Evolutionary conservation across 2,329 filamentous ascomycete species (phyloP), one percentile per base, ranked within the genome.

Genomic region (Exophiala alcalophila): DNA sequence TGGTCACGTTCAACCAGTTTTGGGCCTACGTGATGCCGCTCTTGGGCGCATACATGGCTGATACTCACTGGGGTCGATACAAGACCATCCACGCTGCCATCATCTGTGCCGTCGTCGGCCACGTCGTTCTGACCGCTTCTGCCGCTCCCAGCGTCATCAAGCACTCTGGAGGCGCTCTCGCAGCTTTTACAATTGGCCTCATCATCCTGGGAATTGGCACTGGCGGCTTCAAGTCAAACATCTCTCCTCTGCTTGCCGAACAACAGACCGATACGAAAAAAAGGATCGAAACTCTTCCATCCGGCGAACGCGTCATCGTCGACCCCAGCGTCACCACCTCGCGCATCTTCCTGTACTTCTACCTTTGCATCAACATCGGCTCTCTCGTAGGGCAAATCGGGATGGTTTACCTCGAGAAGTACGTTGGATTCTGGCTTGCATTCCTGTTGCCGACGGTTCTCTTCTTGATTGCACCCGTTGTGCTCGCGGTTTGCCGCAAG

Each of bases 171-270:
- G 68, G 71, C 9, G 70, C 81, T 0, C 76, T 86, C 31, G 81
- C 70, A 1, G 80, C 77, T 37, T 84, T 87, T 56, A 62, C 82
- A 2, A 65, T 80, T 20, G 78, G 79, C 16, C 71, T 85, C 52
- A 63, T 85, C 30, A 74, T 88, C 58, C 77, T 88, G 59, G 83
- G 83, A n/a, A 63, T 86, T 20, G 85, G 85, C 29, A 86, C 84
- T 1, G 85, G 85, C 49, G 83, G 86, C 57, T 88, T 90, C 76
- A 91, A 90, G 70, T 78, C 82, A 51, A 90, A 90, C 59, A 84
- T 90, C 29, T 80, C 81, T 0, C 81, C 83, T 0, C 67, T 86
- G 12, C 76, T 87, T 40, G 82, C 81, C 14, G 83, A 87, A 57
- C 83, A 87, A 63, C 82, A 83, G 60, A 72, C 69, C 19, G 76